Conservation (phyloP, 768 basidiomycete species). For the Udeniomyces megalosporus region DNA sequence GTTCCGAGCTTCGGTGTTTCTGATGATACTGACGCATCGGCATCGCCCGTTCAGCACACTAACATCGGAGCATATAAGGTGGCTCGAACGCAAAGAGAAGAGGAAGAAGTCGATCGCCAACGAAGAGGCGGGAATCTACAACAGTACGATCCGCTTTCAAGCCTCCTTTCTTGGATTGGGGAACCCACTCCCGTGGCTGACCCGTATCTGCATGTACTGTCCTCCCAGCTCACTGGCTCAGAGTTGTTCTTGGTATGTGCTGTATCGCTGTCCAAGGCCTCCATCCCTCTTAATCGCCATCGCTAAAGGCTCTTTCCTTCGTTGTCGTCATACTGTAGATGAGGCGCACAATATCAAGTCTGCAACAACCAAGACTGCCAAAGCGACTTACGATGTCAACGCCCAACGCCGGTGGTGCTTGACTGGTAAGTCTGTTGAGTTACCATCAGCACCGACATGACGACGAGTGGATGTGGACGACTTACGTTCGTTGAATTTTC, state of each 20-base stretch:
- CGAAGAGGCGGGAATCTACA: neutral
- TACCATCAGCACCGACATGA: neutral
- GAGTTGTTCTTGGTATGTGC: slow-evolving; percentile 42
- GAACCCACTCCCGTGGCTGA: too few relatives aligned
- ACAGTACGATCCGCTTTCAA: too few relatives aligned
- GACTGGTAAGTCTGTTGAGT: too few relatives aligned
- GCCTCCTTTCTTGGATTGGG: too few relatives aligned
- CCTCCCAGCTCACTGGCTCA: slow-evolving; percentile 54
- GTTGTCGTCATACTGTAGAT: slow-evolving; percentile 27
- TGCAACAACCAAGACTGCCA: slow-evolving; percentile 68
- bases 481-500: neutral
- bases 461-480: neutral
- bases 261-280: neutral
- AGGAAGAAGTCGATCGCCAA: neutral
- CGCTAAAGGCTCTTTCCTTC: slow-evolving; percentile 23
- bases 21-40: too few relatives aligned
- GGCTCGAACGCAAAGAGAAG: neutral
- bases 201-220: neutral
- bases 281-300: neutral
- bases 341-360: slow-evolving; percentile 48
- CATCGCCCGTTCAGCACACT: neutral
- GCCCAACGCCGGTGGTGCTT: slow-evolving; percentile 77
- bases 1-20: too few relatives aligned
- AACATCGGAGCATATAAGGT: neutral
- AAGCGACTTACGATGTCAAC: slow-evolving; percentile 64